phyloP scores from a whole-genome alignment of 495 filamentous ascomycete species.

The Amniculicola lignicola region DNA sequence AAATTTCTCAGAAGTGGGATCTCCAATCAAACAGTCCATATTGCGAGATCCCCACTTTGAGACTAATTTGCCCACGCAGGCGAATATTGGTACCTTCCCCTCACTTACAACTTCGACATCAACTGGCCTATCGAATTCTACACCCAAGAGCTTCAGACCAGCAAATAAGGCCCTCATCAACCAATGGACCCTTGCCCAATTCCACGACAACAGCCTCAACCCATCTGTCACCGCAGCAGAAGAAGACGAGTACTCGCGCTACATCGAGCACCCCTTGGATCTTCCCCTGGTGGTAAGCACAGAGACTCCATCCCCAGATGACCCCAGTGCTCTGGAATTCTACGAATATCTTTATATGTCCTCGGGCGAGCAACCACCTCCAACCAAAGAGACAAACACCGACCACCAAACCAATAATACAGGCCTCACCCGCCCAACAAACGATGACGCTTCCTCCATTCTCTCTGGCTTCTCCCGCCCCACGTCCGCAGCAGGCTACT shows the following conservation, averaged over 20 bases:
- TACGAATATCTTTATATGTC: conserved; percentile 59
- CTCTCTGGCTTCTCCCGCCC: conserved; percentile 4
- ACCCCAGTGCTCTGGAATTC: conserved; percentile 59
- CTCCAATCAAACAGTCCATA: conserved; percentile 38
- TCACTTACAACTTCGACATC: conserved; percentile 43
- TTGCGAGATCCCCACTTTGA: conserved; percentile 34
- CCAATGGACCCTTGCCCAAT: conserved; percentile 83
- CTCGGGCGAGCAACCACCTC: not conserved
- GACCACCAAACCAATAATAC: not conserved
- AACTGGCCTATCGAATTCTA: conserved; percentile 44
- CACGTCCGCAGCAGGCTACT: conserved; percentile 15
- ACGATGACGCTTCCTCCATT: not conserved
- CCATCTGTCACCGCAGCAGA: conserved; percentile 72
- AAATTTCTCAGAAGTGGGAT: conserved; percentile 4
- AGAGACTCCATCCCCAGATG: conserved; percentile 52
- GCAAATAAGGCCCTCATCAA: conserved; percentile 44
- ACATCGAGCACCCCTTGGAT: conserved; percentile 85
- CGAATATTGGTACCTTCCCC: not conserved
- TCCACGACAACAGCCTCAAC: conserved; percentile 74
- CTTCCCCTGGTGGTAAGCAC: conserved; percentile 82
- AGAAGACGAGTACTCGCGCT: conserved; percentile 81
- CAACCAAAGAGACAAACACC: not conserved
- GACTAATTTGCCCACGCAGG: conserved; percentile 6
- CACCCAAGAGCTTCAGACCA: conserved; percentile 31
- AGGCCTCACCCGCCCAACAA: not conserved